A percentile compares a stretch with the other conserved stretches of the same genome.
Evolutionary conservation across 2,329 filamentous ascomycete genomes (phyloP).

Genomic region (Xylaria sp.): DNA sequence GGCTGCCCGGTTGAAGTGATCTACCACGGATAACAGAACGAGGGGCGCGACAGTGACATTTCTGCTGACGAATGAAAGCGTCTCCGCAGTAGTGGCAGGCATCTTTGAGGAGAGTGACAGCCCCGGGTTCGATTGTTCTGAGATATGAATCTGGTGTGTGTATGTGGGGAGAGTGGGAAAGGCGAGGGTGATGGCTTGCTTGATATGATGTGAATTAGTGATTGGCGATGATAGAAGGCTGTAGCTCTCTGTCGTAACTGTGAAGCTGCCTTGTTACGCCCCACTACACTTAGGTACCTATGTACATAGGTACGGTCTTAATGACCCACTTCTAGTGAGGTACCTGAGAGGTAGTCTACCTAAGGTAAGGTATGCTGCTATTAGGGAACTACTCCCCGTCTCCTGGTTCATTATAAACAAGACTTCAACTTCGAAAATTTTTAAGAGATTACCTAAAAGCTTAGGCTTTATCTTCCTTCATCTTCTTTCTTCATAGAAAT

Average conservation of each 20-base stretch:
- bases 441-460: no score
- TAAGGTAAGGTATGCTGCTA: no score
- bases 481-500: no score
- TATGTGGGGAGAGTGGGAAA: conserved; percentile 27
- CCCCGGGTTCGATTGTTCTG: conserved; percentile 5
- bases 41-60: conserved; percentile 97
- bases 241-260: conserved; percentile 46
- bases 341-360: no score
- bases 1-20: conserved; percentile 95
- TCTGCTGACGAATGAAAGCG: conserved; percentile 90
- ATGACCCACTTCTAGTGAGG: background rate
- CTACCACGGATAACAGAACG: conserved; percentile 96
- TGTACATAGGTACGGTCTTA: background rate
- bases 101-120: conserved; percentile 61
- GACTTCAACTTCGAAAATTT: no score
- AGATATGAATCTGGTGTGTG: conserved; percentile 15
- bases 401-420: no score
- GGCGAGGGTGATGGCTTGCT: conserved; percentile 31
- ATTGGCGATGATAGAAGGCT: conserved; percentile 33
- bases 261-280: conserved; percentile 49
- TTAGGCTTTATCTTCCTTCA: no score
- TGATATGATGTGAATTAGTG: conserved; percentile 26
- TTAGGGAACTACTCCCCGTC: no score
- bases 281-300: background rate
- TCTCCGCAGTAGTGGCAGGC: conserved; percentile 97